phyloP scores from a whole-genome alignment of 805 yeast species.

The Myxozyma lipomycoides region DNA sequence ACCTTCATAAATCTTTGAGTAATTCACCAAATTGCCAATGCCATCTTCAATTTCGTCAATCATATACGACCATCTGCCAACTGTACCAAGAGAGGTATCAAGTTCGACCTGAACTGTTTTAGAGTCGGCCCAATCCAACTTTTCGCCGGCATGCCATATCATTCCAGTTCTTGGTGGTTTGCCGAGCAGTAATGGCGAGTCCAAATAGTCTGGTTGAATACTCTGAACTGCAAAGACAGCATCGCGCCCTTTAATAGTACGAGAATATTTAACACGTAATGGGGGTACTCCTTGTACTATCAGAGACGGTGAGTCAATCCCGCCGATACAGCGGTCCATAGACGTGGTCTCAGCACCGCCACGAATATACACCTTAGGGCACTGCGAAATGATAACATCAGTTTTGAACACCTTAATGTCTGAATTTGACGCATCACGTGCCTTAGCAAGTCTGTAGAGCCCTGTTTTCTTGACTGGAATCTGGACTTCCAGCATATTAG shows the following conservation, averaged over 20 bases:
- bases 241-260: constrained; percentile 32
- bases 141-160: constrained; percentile 26
- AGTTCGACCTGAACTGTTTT: constrained; percentile 43
- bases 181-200: constrained; percentile 32
- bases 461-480: constrained; percentile 71
- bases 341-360: constrained; percentile 28
- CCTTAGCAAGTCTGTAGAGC: constrained; percentile 63
- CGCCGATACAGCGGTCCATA: constrained; percentile 63
- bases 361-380: constrained; percentile 67
- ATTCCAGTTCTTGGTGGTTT: constrained; percentile 17
- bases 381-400: constrained; percentile 62
- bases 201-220: constrained; percentile 24
- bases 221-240: constrained; percentile 29
- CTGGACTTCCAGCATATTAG: constrained; percentile 45
- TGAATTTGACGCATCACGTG: constrained; percentile 58
- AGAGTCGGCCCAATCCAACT: constrained; percentile 38
- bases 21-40: constrained; percentile 53
- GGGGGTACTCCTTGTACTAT: constrained; percentile 77
- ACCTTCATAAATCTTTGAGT: constrained; percentile 24
- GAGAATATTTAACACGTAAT: constrained; percentile 50
- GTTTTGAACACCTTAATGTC: constrained; percentile 58
- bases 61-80: constrained; percentile 55
- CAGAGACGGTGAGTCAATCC: constrained; percentile 49
- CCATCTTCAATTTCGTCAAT: constrained; percentile 62
- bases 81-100: constrained; percentile 41